These are phyloP conservation scores for Pseudozyma tsukubaensis DNA, from an alignment of 1,284 basidiomycete genomes.

Conservation along the genomic window DNA sequence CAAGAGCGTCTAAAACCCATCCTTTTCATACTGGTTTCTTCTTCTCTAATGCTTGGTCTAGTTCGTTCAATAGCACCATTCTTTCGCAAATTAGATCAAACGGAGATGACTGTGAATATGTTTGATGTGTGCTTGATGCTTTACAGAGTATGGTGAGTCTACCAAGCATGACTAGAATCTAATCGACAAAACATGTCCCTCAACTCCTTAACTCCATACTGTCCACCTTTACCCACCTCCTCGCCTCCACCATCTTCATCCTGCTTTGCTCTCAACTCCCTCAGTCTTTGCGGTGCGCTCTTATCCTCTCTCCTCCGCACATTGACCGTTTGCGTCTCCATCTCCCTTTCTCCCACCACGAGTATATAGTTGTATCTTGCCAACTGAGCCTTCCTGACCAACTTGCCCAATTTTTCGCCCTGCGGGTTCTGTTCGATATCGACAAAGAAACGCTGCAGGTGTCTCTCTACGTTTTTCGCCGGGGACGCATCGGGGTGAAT, in stretches of 20 bases:
- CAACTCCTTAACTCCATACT: conserved; percentile 17
- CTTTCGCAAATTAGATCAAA: too few species aligned
- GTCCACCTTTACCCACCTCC: conserved; percentile 8
- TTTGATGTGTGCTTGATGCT: background rate
- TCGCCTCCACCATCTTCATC: background rate
- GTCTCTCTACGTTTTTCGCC: conserved; percentile 8
- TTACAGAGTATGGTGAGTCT: background rate
- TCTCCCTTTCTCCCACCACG: conserved; percentile 63
- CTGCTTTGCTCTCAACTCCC: conserved; percentile 10
- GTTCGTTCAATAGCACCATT: background rate
- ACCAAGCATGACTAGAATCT: conserved; percentile 36
- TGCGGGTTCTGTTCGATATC: conserved; percentile 56
- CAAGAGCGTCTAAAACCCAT: conserved; percentile 33
- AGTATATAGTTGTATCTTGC: conserved; percentile 62
- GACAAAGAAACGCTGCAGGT: conserved; percentile 62
- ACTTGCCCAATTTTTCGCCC: conserved; percentile 57
- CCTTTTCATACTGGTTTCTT: background rate
- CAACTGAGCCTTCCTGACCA: conserved; percentile 58
- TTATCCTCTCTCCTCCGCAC: conserved; percentile 52
- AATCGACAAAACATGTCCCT: conserved; percentile 28
- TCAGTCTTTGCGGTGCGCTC: conserved; percentile 18
- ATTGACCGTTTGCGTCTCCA: conserved; percentile 49
- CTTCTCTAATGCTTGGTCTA: background rate
- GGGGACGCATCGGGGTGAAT: conserved; percentile 13
- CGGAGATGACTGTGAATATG: background rate